Evolutionary conservation across 73 alveolate species (phyloP), one percentile per base, ranked within the genome.

Genomic region (Symbiodinium pilosum): DNA sequence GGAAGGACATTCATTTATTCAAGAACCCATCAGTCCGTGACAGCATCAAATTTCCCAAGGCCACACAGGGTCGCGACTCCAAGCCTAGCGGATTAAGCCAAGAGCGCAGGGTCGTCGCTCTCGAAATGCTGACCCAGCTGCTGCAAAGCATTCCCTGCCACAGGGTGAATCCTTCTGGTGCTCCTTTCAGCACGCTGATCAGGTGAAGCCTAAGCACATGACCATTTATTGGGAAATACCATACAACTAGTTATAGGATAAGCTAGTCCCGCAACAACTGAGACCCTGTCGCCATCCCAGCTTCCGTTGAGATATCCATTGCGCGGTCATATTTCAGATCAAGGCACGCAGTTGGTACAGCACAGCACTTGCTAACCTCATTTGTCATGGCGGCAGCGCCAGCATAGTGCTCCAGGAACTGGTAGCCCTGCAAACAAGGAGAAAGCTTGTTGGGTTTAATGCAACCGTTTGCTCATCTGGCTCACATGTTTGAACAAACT

Each of bases 81-180:
- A 28, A 0, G 3, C 94, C 94, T 11, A 39, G 2, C 0, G 94
- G 84, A 20, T 87, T 68, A 2, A 54, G 42, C 34, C 40, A 87
- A n/a, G 85, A 56, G 6, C 94, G 18, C n/a, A 11, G 34, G 16
- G 85, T 54, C 11, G 84, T 56, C 28, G 64, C 59, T 4, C 68
- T 24, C 59, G 40, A 36, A 6, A 87, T 87, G 14, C 85, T 12
- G 9, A 87, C 94, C 94, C 94, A 87, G 36, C 68, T 87, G 30
- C 64, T 34, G 59, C 94, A 87, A 14, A 40, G 68, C 8, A 87
- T 20, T 20, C 94, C 94, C 34, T 30, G 56, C 94, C 94, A 87
- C 28, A 32, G 38, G 47, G 39, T 26, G 75, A 87, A 87, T 3
- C 84, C 94, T 38, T 38, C 39, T 8, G 42, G 26, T 36, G 42